Base-by-base conservation (phyloP, 306 rosid genomes). In the Pterocarpus santalinus region DNA sequence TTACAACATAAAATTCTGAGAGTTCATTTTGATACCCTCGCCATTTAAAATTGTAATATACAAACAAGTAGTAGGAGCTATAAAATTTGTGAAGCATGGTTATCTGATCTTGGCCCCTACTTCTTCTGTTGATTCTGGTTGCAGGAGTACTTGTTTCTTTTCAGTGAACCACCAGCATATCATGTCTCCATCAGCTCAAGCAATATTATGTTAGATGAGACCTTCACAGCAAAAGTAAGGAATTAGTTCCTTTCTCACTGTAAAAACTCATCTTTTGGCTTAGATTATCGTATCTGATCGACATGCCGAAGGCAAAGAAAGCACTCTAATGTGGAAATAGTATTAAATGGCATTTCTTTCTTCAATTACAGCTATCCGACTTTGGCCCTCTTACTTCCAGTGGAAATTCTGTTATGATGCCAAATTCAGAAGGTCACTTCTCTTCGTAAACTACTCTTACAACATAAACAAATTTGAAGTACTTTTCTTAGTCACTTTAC, bases 141-240 rank as follows among this genome's bases (percentile, higher is more conserved):
- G 90, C 92, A 95, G 97, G 97, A 95, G 67, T 95, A 95, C 82
- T 89, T 95, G 87, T 87, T 91, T 88, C 90, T 89, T 69, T 95
- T 95, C 89, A 89, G 80, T 75, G 95, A 95, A 44, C 97, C 91
- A 16, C 97, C 95, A 4, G 85, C 85, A 73, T 89, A 85, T 76
- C 92, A 90, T 49, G 94, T 95, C 79, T 90, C 97, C 79, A 88
- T 95, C 73, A 86, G 82, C 90, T 88, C 99, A 14, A 83, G 92
- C 90, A 93, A 85, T 74, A 85, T 95, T 46, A 95, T 93, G 97
- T 80, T 95, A 73, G 99, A 95, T 49, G 95, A 95, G 64, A 86
- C 84, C 64, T 95, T 93, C 71, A 90, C 90, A 30, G 97, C 97
- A 36, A 95, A 91, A 90, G 99, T 93, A 90, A 68, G 82, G 76